These are phyloP conservation scores for Dipteronia dyeriana DNA, from an alignment of 345 rosid species.

Conservation along the genomic window DNA sequence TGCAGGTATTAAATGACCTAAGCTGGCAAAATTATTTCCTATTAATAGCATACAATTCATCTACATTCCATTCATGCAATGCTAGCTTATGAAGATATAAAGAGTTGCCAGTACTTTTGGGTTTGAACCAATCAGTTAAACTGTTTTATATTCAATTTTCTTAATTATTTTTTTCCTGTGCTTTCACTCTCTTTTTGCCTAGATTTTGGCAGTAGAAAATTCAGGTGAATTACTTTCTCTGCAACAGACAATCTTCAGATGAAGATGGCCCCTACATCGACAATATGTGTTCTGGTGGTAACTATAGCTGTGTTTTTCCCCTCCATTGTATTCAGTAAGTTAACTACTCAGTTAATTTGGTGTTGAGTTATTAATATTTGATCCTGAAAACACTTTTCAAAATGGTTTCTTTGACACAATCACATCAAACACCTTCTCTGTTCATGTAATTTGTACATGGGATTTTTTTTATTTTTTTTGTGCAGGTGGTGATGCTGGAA, in stretches of 20 bases:
- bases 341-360: background rate
- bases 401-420: too few relatives aligned
- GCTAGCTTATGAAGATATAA: background rate
- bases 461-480: background rate
- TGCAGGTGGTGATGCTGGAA: conserved; percentile 29
- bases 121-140: too few relatives aligned
- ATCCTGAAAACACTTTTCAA: too few relatives aligned
- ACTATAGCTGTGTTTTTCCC: background rate
- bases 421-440: too few relatives aligned
- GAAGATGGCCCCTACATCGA: background rate
- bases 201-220: background rate
- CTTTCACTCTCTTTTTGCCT: too few relatives aligned
- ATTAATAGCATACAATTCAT: background rate
- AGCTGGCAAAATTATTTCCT: background rate
- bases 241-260: background rate
- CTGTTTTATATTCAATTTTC: too few relatives aligned
- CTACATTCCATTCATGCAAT: background rate
- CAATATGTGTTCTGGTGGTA: background rate
- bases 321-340: background rate
- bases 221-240: background rate
- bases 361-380: background rate
- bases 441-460: too few relatives aligned
- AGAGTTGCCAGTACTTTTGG: background rate
- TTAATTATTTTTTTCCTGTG: too few relatives aligned
- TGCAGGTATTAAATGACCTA: background rate